phyloP scores from a whole-genome alignment of 768 basidiomycete species.

The Russula vinacea region DNA sequence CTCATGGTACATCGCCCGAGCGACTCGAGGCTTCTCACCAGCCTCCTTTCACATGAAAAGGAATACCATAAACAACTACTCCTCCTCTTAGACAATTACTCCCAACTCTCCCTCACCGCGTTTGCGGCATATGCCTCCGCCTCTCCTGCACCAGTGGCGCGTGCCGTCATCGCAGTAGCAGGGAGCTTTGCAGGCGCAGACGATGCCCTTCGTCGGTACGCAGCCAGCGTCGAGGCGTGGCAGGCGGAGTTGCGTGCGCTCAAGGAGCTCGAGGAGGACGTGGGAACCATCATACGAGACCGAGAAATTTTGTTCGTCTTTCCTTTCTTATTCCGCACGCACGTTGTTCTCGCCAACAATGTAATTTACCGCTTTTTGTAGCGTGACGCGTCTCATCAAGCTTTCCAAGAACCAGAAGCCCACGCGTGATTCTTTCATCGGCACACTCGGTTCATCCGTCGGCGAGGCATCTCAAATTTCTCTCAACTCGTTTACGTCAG shows the following conservation, averaged over 20 bases:
- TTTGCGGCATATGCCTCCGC: slow-evolving; percentile 73
- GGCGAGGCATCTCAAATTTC: slow-evolving; percentile 35
- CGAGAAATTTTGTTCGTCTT: slow-evolving; percentile 70
- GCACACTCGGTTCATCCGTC: slow-evolving; percentile 44
- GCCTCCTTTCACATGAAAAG: slow-evolving; percentile 67
- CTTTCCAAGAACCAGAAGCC: slow-evolving; percentile 59
- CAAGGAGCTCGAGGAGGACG: slow-evolving; percentile 71
- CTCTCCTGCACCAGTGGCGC: slow-evolving; percentile 52
- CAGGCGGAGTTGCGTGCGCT: slow-evolving; percentile 55
- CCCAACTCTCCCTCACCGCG: slow-evolving; percentile 58
- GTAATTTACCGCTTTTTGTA: slow-evolving; percentile 32
- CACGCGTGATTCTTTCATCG: slow-evolving; percentile 39
- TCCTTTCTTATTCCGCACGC: not conserved
- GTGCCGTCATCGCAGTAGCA: slow-evolving; percentile 52
- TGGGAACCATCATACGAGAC: slow-evolving; percentile 65
- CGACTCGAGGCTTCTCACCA: slow-evolving; percentile 68
- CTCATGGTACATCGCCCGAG: slow-evolving; percentile 69
- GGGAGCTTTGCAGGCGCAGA: slow-evolving; percentile 60
- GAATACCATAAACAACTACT: slow-evolving; percentile 62
- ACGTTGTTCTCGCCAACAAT: not conserved
- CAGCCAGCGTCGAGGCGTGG: slow-evolving; percentile 61
- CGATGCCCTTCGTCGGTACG: slow-evolving; percentile 63
- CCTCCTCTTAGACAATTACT: slow-evolving; percentile 51
- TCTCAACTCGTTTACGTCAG: slow-evolving; percentile 27
- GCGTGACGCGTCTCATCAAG: slow-evolving; percentile 77